Conservation (phyloP, 106 monocot species). For the Acanthochlamys bracteata region DNA sequence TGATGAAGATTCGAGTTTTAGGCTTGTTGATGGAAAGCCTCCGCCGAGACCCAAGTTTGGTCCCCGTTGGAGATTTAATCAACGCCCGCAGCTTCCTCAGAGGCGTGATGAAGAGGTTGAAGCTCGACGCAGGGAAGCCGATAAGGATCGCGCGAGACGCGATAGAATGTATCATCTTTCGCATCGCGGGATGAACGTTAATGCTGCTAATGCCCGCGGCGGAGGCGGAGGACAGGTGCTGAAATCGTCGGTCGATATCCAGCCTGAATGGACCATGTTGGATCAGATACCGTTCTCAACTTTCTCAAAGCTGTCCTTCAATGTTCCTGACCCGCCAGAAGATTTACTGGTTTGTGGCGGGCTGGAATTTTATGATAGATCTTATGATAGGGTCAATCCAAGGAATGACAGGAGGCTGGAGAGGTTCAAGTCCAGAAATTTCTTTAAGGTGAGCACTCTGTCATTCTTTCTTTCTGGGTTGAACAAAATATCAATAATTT, state of each 20-base stretch:
- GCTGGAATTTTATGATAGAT: conserved; percentile 73
- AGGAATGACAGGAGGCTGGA: conserved; percentile 83
- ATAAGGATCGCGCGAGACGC: conserved; percentile 80
- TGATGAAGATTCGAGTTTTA: conserved; percentile 71
- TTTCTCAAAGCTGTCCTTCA: conserved; percentile 85
- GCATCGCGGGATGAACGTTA: neutral
- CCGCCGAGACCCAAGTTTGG: conserved; percentile 90
- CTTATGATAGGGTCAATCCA: conserved; percentile 74
- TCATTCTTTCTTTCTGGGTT: neutral
- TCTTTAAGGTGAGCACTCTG: conserved; percentile 25
- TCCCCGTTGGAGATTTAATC: conserved; percentile 86
- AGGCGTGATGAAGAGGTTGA: conserved; percentile 96
- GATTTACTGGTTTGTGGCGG: conserved; percentile 81
- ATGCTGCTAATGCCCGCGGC: neutral
- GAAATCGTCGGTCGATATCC: conserved; percentile 87
- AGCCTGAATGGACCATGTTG: conserved; percentile 92
- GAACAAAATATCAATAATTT: neutral
- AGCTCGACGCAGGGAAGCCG: conserved; percentile 63
- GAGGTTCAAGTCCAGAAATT: conserved; percentile 79
- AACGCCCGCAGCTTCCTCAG: conserved; percentile 81
- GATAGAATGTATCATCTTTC: conserved; percentile 52
- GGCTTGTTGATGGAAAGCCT: conserved; percentile 89
- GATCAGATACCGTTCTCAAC: conserved; percentile 94
- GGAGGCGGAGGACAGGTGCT: conserved; percentile 36
- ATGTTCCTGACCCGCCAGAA: conserved; percentile 78